Base-by-base conservation (phyloP, 495 filamentous ascomycete genomes). In the Entonaema liquescens region DNA sequence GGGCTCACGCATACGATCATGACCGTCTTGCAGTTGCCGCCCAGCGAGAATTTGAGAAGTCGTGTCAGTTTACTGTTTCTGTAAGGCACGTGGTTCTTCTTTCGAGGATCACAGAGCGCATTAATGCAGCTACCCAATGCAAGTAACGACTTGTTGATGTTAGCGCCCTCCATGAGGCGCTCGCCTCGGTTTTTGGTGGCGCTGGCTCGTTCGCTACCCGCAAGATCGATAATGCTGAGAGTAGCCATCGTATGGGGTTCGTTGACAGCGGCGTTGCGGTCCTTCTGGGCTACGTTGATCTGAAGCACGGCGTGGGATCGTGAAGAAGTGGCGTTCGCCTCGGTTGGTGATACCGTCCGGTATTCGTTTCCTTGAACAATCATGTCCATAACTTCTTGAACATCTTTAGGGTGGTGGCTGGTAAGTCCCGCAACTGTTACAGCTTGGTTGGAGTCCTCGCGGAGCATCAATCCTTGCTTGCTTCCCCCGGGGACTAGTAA, bases 1-100 rank as follows among this genome's bases (percentile, higher is more conserved):
- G 95, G 95, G 74, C 93, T 97, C 57, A 98, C 93, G 74, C 95
- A 99, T 33, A 99, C 95, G 74, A 99, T 99, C 95, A 99, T 99
- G 73, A 99, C 95, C 11, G 95, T 99, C 82, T 92, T 94, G 83
- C 95, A 99, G 77, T 99, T 99, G 2, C 95, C 95, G 49, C 95
- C 95, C 1, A 99, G 86, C 2, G 94, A 96, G 81, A 99, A 99
- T 71, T 99, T 99, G 26, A 99, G 88, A 1, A 99, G 83, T 44
- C 95, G 91, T 2, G 95, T 99, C 54, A 99, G 89, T 74, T 98
- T 99, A 33, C 94, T 98, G 80, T 99, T 98, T 64, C 95, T 89
- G 81, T 99, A 99, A 1, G 95, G 95, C 12, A 99, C 91, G 76
- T 99, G 95, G 71, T 97, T 97, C 60, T 87, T 89, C 83, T 96